A percentile compares a stretch with the other conserved stretches of the same genome.
These are phyloP conservation scores for Podospora conica DNA, from an alignment of 495 filamentous ascomycete genomes.

Conservation along the genomic window DNA sequence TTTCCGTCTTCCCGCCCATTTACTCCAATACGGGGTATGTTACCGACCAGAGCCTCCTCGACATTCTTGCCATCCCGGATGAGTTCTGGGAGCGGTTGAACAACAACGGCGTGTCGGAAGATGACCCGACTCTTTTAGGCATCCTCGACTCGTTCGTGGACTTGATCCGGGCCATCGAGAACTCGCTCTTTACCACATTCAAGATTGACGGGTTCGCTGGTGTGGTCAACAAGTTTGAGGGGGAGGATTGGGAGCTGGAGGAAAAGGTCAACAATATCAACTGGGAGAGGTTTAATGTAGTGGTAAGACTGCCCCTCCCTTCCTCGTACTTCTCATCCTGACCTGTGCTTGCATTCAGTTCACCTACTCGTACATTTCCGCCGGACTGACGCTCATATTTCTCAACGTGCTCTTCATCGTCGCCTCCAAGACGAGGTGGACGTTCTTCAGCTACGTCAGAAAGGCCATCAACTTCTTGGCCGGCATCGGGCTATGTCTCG, in stretches of 20 bases:
- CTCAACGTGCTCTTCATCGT: constrained; percentile 36
- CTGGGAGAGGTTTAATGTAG: constrained; percentile 39
- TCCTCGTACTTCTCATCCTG: neutral
- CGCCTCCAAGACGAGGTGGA: constrained; percentile 26
- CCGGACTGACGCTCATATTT: constrained; percentile 38
- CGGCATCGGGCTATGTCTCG: constrained; percentile 26
- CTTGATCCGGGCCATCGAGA: constrained; percentile 7
- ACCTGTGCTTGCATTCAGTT: constrained; percentile 23
- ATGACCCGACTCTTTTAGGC: neutral
- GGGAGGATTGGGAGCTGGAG: constrained; percentile 8
- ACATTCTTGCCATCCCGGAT: constrained; percentile 22
- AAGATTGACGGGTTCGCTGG: constrained; percentile 20
- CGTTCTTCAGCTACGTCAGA: constrained; percentile 31
- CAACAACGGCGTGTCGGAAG: neutral
- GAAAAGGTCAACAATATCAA: constrained; percentile 1
- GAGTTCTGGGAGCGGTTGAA: constrained; percentile 17
- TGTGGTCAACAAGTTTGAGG: constrained; percentile 2
- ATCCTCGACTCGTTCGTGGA: neutral
- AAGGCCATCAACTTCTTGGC: constrained; percentile 31
- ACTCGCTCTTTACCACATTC: constrained; percentile 22
- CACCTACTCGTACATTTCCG: constrained; percentile 40
- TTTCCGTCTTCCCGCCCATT: constrained; percentile 21
- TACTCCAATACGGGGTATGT: constrained; percentile 13
- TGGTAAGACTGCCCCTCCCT: constrained; percentile 24
- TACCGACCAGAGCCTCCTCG: constrained; percentile 16